These are phyloP conservation scores for Suhomyces panamericanus DNA, from an alignment of 1,139 yeast genomes.

Conservation along the genomic window DNA sequence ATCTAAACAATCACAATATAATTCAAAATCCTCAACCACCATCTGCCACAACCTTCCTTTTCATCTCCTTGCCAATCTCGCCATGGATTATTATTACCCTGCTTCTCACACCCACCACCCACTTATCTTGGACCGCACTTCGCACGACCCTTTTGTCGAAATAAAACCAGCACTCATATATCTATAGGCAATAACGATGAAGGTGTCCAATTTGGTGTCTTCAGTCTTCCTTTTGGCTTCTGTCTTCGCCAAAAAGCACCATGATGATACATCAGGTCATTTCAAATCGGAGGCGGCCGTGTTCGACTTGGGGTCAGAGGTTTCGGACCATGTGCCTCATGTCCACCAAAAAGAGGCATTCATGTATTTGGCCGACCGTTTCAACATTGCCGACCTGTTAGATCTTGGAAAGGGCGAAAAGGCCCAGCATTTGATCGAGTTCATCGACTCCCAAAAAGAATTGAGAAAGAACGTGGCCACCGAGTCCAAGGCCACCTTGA, in stretches of 20 bases:
- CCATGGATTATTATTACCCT: background rate
- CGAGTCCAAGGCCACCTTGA: constrained; percentile 30
- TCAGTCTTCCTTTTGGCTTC: constrained; percentile 7
- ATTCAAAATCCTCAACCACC: too few species aligned
- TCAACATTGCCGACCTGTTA: constrained; percentile 37
- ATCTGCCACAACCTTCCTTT: background rate
- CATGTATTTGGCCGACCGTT: constrained; percentile 42
- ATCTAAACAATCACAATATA: background rate
- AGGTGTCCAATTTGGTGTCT: constrained; percentile 11
- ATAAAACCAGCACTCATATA: constrained; percentile 1
- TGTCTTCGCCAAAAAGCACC: constrained; percentile 5
- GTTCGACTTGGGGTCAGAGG: constrained; percentile 20
- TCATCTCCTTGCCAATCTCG: background rate
- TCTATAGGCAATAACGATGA: constrained; percentile 6
- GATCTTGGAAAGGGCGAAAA: constrained; percentile 29
- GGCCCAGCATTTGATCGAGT: constrained; percentile 26
- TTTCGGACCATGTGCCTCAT: constrained; percentile 9
- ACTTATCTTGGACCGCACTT: background rate
- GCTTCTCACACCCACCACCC: background rate
- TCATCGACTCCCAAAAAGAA: constrained; percentile 25
- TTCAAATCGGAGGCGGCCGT: constrained; percentile 15
- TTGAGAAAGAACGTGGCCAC: background rate
- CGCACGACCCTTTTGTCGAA: constrained; percentile 15
- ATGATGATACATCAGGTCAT: background rate
- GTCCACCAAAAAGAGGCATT: constrained; percentile 24